Evolutionary conservation across 2,329 filamentous ascomycete species (phyloP).

Genomic region (Fusarium pseudoanthophilum): DNA sequence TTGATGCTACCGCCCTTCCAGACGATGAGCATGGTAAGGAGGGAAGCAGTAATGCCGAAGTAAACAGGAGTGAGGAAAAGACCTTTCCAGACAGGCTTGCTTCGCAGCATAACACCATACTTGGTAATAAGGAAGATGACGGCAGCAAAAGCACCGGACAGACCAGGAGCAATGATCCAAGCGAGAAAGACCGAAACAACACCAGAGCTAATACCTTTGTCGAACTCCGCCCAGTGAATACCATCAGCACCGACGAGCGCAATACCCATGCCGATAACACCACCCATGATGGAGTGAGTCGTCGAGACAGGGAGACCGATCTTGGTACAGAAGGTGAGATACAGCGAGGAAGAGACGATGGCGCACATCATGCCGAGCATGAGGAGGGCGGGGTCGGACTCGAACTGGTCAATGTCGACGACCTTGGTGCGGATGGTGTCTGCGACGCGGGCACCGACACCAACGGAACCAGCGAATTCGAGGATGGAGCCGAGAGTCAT

Average conservation of each 20-base stretch:
- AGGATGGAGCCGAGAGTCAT: conserved; percentile 68
- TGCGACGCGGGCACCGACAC: conserved; percentile 69
- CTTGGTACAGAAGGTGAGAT: conserved; percentile 65
- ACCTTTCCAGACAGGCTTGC: conserved; percentile 64
- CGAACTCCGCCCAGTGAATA: conserved; percentile 65
- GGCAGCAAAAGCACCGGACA: conserved; percentile 65
- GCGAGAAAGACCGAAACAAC: conserved; percentile 68
- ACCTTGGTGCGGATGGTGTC: conserved; percentile 72
- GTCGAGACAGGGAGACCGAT: conserved; percentile 69
- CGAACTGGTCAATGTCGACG: conserved; percentile 61
- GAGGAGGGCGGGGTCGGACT: conserved; percentile 61
- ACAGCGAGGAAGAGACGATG: conserved; percentile 63
- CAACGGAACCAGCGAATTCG: conserved; percentile 70
- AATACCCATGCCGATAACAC: conserved; percentile 69
- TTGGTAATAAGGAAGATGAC: conserved; percentile 68
- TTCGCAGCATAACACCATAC: conserved; percentile 66
- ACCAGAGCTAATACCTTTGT: conserved; percentile 50
- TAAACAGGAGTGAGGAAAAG: conserved; percentile 65
- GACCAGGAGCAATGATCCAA: conserved; percentile 69
- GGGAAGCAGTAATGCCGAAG: conserved; percentile 65
- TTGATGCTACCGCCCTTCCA: conserved; percentile 61
- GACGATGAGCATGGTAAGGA: conserved; percentile 71
- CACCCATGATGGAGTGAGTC: conserved; percentile 70
- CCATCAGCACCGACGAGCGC: conserved; percentile 62
- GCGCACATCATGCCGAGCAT: conserved; percentile 71